Percentiles rank a stretch among this genome's conserved stretches.
phyloP scores from a whole-genome alignment of 371 early-diverging fungal genomes.

The Zopfochytrium polystomum region DNA sequence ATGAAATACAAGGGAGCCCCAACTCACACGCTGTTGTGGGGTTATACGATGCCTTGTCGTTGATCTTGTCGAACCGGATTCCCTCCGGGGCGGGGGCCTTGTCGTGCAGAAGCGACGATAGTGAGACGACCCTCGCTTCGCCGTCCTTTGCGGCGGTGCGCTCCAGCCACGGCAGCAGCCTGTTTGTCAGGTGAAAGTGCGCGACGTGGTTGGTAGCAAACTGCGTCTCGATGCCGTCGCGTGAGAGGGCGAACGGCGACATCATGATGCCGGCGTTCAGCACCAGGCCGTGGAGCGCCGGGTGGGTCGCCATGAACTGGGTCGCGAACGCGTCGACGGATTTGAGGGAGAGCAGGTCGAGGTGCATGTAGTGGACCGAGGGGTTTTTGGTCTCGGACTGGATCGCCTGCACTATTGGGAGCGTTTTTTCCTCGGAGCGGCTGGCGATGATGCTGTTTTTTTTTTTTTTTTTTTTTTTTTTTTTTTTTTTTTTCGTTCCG shows the following conservation, averaged over 20 bases:
- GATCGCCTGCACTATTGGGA: no score
- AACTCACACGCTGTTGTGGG: no score
- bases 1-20: no score
- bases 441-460: no score
- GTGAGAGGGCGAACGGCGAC: constrained; percentile 57
- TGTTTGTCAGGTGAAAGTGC: constrained; percentile 25
- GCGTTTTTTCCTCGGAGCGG: no score
- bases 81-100: constrained; percentile 24
- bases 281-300: not conserved
- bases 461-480: no score
- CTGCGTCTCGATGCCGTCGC: constrained; percentile 76
- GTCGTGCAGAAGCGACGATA: constrained; percentile 49
- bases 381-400: no score
- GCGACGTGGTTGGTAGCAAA: constrained; percentile 77
- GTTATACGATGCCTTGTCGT: constrained; percentile 19
- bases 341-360: no score
- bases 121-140: constrained; percentile 57
- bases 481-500: no score
- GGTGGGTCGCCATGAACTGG: not conserved
- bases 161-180: constrained; percentile 14
- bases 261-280: constrained; percentile 74
- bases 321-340: no score
- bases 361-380: no score
- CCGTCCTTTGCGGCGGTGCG: constrained; percentile 28
- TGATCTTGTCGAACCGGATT: constrained; percentile 39